These are phyloP conservation scores for Coemansia sp. DNA, from an alignment of 192 early-diverging fungal genomes.

Conservation along the genomic window DNA sequence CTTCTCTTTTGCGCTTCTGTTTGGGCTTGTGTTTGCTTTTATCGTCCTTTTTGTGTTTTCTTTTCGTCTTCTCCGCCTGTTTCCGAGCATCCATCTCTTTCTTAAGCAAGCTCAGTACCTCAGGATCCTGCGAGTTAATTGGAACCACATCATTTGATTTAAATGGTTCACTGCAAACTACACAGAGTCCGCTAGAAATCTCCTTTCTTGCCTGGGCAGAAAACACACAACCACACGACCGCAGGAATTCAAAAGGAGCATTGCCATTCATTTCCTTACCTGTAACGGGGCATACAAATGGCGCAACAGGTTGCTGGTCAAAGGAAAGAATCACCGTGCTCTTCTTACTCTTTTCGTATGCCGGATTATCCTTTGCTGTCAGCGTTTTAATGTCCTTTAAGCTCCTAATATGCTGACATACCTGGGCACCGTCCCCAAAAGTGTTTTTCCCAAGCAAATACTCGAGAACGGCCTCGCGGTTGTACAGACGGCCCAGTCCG, in stretches of 20 bases:
- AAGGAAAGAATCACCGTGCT: slow-evolving; percentile 7
- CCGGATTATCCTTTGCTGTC: slow-evolving; percentile 16
- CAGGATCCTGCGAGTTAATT: slow-evolving; percentile 26
- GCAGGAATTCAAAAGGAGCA: slow-evolving; percentile 39
- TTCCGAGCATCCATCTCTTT: slow-evolving; percentile 19
- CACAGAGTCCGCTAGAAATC: slow-evolving; percentile 13
- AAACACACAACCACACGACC: slow-evolving; percentile 53
- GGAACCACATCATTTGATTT: slow-evolving; percentile 26
- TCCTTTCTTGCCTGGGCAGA: slow-evolving; percentile 43
- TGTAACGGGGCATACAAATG: slow-evolving; percentile 52
- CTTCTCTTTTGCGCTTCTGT: slow-evolving; percentile 9
- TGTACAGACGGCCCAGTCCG: slow-evolving; percentile 70
- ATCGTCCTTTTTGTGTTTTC: neutral
- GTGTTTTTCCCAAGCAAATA: slow-evolving; percentile 57
- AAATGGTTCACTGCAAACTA: slow-evolving; percentile 29
- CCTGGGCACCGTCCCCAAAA: slow-evolving; percentile 64
- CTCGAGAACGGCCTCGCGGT: slow-evolving; percentile 68
- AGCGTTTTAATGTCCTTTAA: slow-evolving; percentile 33
- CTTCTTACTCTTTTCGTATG: neutral
- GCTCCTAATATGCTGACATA: slow-evolving; percentile 29
- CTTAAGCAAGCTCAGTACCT: slow-evolving; percentile 17
- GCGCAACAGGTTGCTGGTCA: slow-evolving; percentile 23
- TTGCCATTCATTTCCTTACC: slow-evolving; percentile 55
- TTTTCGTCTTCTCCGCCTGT: slow-evolving; percentile 8
- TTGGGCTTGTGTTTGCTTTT: slow-evolving; percentile 8